Evolutionary conservation across 768 basidiomycete genomes (phyloP), one percentile per base, ranked within the genome.

Genomic region (Coprinellus micaceus): DNA sequence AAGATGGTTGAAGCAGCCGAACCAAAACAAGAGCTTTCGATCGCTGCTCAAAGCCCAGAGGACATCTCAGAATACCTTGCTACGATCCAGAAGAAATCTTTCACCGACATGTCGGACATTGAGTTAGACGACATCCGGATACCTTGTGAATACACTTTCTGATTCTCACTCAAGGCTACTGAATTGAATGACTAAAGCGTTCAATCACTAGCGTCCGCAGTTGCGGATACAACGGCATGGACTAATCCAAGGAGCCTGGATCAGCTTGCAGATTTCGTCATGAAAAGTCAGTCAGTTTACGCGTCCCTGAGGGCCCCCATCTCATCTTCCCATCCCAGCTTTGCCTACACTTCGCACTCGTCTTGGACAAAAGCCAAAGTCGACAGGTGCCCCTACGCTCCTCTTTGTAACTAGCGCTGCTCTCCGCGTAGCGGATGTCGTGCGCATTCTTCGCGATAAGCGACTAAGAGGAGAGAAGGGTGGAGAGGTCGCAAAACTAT

Each of bases 401-500:
- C 71, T 99, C 12, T 89, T 93, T 65, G 69, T 98, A 44, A 81
- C 92, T 15, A 84, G 86, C 25, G 91, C 94, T n/a, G 96, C 96
- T 3, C 77, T 98, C 33, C 82, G 96, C 50, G 94, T 94, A n/a
- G 87, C 85, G 50, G 93, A 98, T 69, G 82, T 94, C 19, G 88
- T 90, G 36, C 77, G 92, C 57, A 74, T 83, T 52, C 76, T 94
- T 53, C 86, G 81, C 68, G 80, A 85, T 70, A 84, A 81, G 70
- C 81, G 72, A 60, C 76, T 91, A 51, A 76, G 84, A 54, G 88
- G 89, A 33, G 86, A 90, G 22, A 94, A 92, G 66, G 86, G 91
- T 54, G 93, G 91, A 11, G 92, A 96, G 61, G 87, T 97, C 29
- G 94, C 90, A 21, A 98, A 98, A 70, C 82, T 99, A 25, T 98